Percentiles rank a stretch among this genome's conserved stretches.
These are phyloP conservation scores for Pyrrhoderma lamaoense DNA, from an alignment of 1,284 basidiomycete species.

Conservation along the genomic window DNA sequence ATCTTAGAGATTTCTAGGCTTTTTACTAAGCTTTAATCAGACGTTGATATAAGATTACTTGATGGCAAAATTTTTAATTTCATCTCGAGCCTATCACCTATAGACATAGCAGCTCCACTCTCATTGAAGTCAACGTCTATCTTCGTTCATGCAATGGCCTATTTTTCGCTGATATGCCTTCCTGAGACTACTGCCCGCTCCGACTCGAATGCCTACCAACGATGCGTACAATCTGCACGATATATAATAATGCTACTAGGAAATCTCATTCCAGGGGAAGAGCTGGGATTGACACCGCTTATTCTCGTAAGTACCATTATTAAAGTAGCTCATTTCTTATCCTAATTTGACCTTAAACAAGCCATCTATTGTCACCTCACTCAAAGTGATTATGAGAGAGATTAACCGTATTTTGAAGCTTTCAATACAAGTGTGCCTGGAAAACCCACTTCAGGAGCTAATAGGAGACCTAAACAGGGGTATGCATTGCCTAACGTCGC, in stretches of 20 bases:
- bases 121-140: slow-evolving; percentile 5
- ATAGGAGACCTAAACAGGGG: too few relatives aligned
- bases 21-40: too few relatives aligned
- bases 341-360: neutral
- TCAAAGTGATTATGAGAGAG: slow-evolving; percentile 15
- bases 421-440: too few relatives aligned
- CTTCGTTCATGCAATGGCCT: slow-evolving; percentile 9
- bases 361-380: slow-evolving; percentile 10
- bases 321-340: neutral
- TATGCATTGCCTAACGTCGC: too few relatives aligned
- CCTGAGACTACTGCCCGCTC: slow-evolving; percentile 8
- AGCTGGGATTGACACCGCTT: slow-evolving; percentile 4
- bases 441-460: too few relatives aligned
- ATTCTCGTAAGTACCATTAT: slow-evolving; percentile 11
- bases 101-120: slow-evolving; percentile 3
- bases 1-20: too few relatives aligned
- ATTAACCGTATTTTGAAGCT: slow-evolving; percentile 2
- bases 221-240: slow-evolving; percentile 15
- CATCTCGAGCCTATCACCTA: slow-evolving; percentile 4
- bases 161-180: slow-evolving; percentile 11
- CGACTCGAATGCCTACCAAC: slow-evolving; percentile 7
- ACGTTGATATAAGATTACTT: slow-evolving; percentile 4
- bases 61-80: slow-evolving; percentile 13
- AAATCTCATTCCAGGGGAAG: neutral
- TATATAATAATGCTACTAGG: slow-evolving; percentile 12